Percentiles rank a stretch among this genome's conserved stretches.
Evolutionary conservation across 176 grass and related monocot genomes (phyloP).

Genomic region (Pontederia crassipes): DNA sequence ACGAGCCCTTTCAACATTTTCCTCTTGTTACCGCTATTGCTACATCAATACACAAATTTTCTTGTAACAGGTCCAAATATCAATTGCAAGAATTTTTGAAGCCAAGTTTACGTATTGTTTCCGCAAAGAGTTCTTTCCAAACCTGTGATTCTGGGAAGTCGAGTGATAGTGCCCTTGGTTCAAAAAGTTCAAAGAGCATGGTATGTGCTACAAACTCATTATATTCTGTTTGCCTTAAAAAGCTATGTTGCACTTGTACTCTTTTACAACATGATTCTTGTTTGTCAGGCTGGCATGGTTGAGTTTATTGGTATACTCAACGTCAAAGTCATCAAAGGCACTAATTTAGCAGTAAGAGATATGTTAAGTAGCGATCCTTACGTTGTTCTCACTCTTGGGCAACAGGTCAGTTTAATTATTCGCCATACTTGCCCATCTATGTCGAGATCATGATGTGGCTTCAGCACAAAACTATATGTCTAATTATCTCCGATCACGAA

Average conservation of each 20-base stretch:
- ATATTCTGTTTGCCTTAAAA: background rate
- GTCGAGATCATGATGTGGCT: too few relatives aligned
- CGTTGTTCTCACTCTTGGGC: constrained; percentile 46
- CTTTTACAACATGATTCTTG: background rate
- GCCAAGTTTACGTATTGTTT: constrained; percentile 65
- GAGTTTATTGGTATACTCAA: constrained; percentile 81
- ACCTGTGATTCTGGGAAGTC: constrained; percentile 20
- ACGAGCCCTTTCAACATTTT: background rate
- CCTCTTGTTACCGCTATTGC: background rate
- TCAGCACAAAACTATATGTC: too few relatives aligned
- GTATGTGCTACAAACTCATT: constrained; percentile 9
- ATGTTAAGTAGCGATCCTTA: constrained; percentile 64
- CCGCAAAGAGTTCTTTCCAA: constrained; percentile 35
- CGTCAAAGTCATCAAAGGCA: constrained; percentile 59
- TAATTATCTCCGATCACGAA: background rate
- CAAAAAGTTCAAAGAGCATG: constrained; percentile 39
- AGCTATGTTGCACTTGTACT: background rate
- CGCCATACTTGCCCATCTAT: background rate
- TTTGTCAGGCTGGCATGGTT: constrained; percentile 55
- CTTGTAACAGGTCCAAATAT: constrained; percentile 60
- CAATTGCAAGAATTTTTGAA: constrained; percentile 70
- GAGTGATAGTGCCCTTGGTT: constrained; percentile 13
- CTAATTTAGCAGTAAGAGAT: constrained; percentile 65
- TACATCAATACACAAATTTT: background rate
- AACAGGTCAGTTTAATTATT: constrained; percentile 42